A percentile compares a stretch with the other conserved stretches of the same genome.
Conservation (phyloP, 2,329 filamentous ascomycete genomes). For the Niveomyces coronatus region DNA sequence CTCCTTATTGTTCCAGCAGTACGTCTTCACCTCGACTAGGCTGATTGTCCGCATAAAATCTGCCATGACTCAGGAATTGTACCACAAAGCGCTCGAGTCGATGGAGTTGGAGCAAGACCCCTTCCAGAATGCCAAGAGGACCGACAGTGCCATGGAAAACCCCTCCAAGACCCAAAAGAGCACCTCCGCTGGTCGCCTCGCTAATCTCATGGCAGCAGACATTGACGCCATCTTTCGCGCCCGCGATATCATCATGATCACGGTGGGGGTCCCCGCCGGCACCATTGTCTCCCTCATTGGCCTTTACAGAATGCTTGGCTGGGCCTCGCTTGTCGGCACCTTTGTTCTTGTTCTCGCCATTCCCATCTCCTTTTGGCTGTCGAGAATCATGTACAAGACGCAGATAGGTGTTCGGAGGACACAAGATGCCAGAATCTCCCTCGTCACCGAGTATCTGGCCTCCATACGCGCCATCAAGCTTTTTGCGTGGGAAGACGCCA, state of each 20-base stretch:
- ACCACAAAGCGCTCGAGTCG: constrained; percentile 42
- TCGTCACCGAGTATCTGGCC: constrained; percentile 46
- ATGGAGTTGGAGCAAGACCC: constrained; percentile 48
- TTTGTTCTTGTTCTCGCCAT: constrained; percentile 35
- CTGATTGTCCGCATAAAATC: constrained; percentile 45
- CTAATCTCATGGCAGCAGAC: constrained; percentile 49
- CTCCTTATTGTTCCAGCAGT: constrained; percentile 44
- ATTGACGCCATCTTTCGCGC: constrained; percentile 43
- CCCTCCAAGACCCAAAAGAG: constrained; percentile 22
- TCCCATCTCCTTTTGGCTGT: constrained; percentile 40
- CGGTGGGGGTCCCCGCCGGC: constrained; percentile 35
- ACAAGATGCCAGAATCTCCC: constrained; percentile 46
- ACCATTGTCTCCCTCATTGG: constrained; percentile 38
- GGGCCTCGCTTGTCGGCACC: constrained; percentile 43
- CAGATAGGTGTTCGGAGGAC: constrained; percentile 43
- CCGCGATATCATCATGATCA: constrained; percentile 39
- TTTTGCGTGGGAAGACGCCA: constrained; percentile 48
- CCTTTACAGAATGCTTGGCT: constrained; percentile 45
- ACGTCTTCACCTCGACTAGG: constrained; percentile 47
- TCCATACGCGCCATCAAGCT: constrained; percentile 51
- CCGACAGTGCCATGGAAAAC: constrained; percentile 17
- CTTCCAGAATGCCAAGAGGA: constrained; percentile 21
- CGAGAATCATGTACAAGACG: constrained; percentile 37
- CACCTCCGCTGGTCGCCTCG: constrained; percentile 39
- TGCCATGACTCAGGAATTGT: constrained; percentile 47